Base-by-base conservation (phyloP, 83 land plant genomes). In the Picea mariana region DNA sequence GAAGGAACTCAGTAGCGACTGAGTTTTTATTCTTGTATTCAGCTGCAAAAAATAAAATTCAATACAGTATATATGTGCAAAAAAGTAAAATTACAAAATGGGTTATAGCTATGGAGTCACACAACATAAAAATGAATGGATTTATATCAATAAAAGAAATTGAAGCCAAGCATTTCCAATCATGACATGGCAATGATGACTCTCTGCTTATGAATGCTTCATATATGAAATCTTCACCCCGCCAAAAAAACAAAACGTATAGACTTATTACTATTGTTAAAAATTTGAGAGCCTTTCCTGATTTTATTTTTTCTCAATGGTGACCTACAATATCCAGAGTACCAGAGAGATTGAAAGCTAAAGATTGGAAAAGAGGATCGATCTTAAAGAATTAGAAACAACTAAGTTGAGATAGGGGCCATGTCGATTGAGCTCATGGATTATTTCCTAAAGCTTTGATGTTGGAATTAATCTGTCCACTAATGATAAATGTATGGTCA, bases 201-300 rank as follows among this genome's bases (percentile, higher is more conserved):
- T 75, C 83, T 91, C 11, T 84, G 66, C 20, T 67, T 80, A n/a
- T 61, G 81, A 21, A 93, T 34, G 13, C 27, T 78, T 34, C 95
- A 93, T 40, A 91, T 64, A 16, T 89, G 75, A 62, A 93, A 93
- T 80, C 93, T 84, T 77, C 89, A 69, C 9, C 95, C 95, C 91
- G 81, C 65, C 49, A 7, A 47, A 47, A 47, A 47, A 47, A 7
- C 6, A 47, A 40, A 68, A 27, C 5, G 6, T 11, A 11, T 5
- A 0, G 16, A 82, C 6, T 73, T 58, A 40, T 13, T 47, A 9
- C 1, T 0, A 47, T 9, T 47, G 9, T 47, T 47, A 8, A 47
- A 47, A 0, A 47, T 7, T 47, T 47, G 9, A 47, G 49, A 47
- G 49, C 49, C 49, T 47, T 47, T 47, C 49, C 9, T 47, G 49